Percentiles rank a stretch among this genome's conserved stretches.
phyloP scores from a whole-genome alignment of 1,284 basidiomycete species.

The Sporisorium iseilematis-ciliati region DNA sequence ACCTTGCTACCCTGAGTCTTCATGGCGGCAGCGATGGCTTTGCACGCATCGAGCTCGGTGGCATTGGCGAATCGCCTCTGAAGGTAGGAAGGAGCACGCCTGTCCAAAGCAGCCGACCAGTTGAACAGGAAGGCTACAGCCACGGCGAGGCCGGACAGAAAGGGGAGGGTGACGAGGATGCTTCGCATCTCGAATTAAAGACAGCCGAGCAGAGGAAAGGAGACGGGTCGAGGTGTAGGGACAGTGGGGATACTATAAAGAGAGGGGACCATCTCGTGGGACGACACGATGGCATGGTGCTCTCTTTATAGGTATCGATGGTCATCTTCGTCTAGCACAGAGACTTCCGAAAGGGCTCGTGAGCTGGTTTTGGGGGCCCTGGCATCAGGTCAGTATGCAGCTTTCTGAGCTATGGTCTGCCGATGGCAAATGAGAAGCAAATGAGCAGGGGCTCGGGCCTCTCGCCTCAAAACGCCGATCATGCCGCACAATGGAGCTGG shows the following conservation, averaged over 20 bases:
- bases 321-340: not conserved
- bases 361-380: no score
- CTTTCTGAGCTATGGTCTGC: no score
- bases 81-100: constrained; percentile 10
- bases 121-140: constrained; percentile 34
- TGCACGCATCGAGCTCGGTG: constrained; percentile 45
- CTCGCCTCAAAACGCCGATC: not conserved
- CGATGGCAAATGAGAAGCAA: not conserved
- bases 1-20: constrained; percentile 23
- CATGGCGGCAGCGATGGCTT: constrained; percentile 31
- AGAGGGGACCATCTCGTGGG: not conserved
- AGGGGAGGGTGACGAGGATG: constrained; percentile 21
- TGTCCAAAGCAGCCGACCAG: constrained; percentile 35
- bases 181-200: constrained; percentile 17
- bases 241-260: not conserved
- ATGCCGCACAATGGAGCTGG: not conserved
- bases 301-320: not conserved
- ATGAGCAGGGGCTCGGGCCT: not conserved
- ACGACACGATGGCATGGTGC: not conserved
- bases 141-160: constrained; percentile 33
- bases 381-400: no score
- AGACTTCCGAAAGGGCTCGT: no score
- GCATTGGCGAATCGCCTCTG: constrained; percentile 39
- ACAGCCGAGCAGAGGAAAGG: not conserved
- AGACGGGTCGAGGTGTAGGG: not conserved